Base-by-base conservation (phyloP, 2,329 filamentous ascomycete species). In the Pseudocercospora cruenta region DNA sequence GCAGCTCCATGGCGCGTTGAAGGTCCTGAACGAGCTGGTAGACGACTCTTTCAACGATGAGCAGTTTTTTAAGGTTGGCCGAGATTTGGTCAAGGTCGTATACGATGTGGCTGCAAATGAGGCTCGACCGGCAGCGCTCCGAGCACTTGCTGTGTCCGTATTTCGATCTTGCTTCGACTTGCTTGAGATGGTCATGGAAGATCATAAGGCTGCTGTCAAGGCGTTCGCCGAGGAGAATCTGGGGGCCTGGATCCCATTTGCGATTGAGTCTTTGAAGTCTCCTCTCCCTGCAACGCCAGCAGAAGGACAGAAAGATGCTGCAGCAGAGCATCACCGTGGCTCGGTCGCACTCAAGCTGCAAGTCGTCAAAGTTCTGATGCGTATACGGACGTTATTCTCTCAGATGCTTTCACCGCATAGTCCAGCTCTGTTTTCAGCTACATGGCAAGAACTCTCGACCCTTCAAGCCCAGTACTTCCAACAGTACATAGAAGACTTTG, bases 181-280 rank as follows among this genome's bases (percentile, higher is more conserved):
- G 64, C 87, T 99, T 82, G 93, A 98, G 80, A 96, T 97, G 87
- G 91, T 98, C 71, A 91, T 97, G 84, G 94, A 97, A 71, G 92
- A 96, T 72, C 92, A 98, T 80, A 91, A 92, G 74, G 86, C 86
- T 65, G 92, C 92, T 63, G 93, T 98, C 67, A 95, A 92, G 79
- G 86, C 85, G 1, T 99, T 99, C 78, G 93, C 94, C 61, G 92
- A 97, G 67, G 91, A 96, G 75, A 88, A 93, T 0, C 84, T 98
- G 58, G 69, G 59, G 6, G 87, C 87, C 59, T 99, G 95, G 95
- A 90, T 92, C 68, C 92, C 94, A 4, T 97, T 97, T 82, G 95
- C 98, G 82, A 85, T 93, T 71, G 85, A 87, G 45, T 88, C 91
- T 8, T 83, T 98, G 77, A 93, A 95, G 80, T 84, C 88, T 28